Conservation (phyloP, 2,329 filamentous ascomycete genomes). For the Sarocladiaceae sp. region DNA sequence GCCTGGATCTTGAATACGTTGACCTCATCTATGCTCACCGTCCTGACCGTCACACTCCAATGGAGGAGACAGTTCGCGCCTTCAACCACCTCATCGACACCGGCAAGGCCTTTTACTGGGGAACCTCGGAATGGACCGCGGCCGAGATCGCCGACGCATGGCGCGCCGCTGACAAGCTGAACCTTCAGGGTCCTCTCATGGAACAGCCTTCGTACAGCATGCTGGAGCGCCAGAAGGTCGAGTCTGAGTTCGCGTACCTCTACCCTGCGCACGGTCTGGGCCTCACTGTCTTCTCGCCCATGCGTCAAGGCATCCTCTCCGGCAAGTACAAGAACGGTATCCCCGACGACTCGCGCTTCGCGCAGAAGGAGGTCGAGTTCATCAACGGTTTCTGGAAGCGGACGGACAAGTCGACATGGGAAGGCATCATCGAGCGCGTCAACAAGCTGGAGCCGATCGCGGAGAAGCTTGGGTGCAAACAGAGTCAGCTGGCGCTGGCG, state of each 20-base stretch:
- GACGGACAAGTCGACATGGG: constrained; percentile 45
- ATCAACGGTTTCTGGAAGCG: constrained; percentile 46
- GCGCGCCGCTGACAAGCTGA: constrained; percentile 52
- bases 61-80: constrained; percentile 63
- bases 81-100: constrained; percentile 65
- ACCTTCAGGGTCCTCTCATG: constrained; percentile 56
- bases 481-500: constrained; percentile 49
- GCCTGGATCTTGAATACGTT: constrained; percentile 53
- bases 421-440: constrained; percentile 51
- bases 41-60: constrained; percentile 60
- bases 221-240: constrained; percentile 54
- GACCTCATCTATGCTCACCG: constrained; percentile 65
- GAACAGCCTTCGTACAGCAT: constrained; percentile 65
- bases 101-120: constrained; percentile 66
- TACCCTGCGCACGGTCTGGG: constrained; percentile 55
- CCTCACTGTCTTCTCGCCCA: constrained; percentile 56
- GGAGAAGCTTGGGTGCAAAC: constrained; percentile 53
- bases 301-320: constrained; percentile 52
- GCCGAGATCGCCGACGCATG: constrained; percentile 59
- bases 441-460: constrained; percentile 56
- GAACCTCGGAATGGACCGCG: constrained; percentile 62
- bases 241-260: constrained; percentile 54
- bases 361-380: constrained; percentile 48
- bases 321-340: constrained; percentile 63
- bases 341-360: constrained; percentile 52